Evolutionary conservation across 1,139 yeast species (phyloP), one percentile per base, ranked within the genome.

Genomic region (Suhomyces wounanorum): DNA sequence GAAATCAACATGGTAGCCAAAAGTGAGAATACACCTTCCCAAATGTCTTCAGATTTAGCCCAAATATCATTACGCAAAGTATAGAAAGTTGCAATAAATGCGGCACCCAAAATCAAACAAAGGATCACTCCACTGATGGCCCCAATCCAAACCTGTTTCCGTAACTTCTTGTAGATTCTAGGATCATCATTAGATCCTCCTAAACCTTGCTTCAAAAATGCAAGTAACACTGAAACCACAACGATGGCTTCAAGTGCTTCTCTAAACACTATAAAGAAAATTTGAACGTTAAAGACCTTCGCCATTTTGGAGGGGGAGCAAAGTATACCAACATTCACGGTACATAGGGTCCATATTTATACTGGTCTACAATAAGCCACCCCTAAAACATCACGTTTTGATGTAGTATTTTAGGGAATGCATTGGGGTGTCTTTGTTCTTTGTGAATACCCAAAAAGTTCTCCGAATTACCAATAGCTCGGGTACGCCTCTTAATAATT

Each of bases 181-280:
- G 75, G 78, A 61, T 83, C 85, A 33, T 77, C 73, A 14, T 67
- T 66, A 13, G 77, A 66, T 21, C 73, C 73, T 48, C 89, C 90
- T 55, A 88, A 78, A 65, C 91, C 88, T 73, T 91, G 97, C 67
- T 89, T 90, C 54, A 92, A 82, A 70, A 92, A 92, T 21, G 97
- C 94, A 54, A 92, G 78, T 54, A 92, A 78, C 45, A 92, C 96
- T 3, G 98, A 89, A 52, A 92, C 87, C 55, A 92, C 91, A 54
- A 92, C 83, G 45, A 91, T 81, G 46, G 97, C 96, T 74, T 92
- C 98, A 56, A 92, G 77, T 1, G 96, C 78, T 72, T 92, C 98
- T 72, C 98, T 83, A 62, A 92, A 82, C 53, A 90, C 90, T 61
- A 92, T 87, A 73, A 92, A 91, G 73, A 91, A 92, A 57, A 81